Evolutionary conservation across 2,329 filamentous ascomycete species (phyloP), one percentile per base, ranked within the genome.

Genomic region (Didymella segeticola): DNA sequence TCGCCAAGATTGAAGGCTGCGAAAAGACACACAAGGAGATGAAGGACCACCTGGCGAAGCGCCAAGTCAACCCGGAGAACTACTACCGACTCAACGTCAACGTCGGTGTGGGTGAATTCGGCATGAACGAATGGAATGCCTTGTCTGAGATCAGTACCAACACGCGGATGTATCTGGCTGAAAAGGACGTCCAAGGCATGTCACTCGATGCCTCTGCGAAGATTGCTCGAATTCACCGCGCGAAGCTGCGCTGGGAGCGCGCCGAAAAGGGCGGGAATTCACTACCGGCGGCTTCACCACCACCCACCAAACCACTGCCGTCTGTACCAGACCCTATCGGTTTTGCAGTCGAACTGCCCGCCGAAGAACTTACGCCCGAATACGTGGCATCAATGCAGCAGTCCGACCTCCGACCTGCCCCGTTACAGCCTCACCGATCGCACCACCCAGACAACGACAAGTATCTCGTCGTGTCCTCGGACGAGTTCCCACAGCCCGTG

Each of bases 71-170:
- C 65, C 84, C 86, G 45, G 93, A 97, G 53, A 91, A 96, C 72
- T 99, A 99, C 78, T 96, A 92, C 73, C 89, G 95, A 7, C 80
- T 98, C n/a, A 99, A 99, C 61, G 95, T 98, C 33, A 93, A 98
- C 70, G 88, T 96, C 14, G 95, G 93, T 1, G 93, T 98, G 3
- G 93, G 93, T 47, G 95, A 98, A 70, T 98, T 97, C 72, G 93
- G 90, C 45, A 98, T 99, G 92, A 99, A 98, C 71, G 95, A 98
- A 73, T 99, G 95, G 95, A 86, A 91, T 66, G 86, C 93, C 3
- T 79, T 98, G n/a, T 89, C 90, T 22, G 93, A 97, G 46, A 98
- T 99, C 77, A 96, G 91, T 78, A 97, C 91, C 12, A 89, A 89
- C 70, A 99, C 95, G 0, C 85, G 90, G 62, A 86, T 89, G 59